Base-by-base conservation (phyloP, 768 basidiomycete species). In the Amanita rubescens region DNA sequence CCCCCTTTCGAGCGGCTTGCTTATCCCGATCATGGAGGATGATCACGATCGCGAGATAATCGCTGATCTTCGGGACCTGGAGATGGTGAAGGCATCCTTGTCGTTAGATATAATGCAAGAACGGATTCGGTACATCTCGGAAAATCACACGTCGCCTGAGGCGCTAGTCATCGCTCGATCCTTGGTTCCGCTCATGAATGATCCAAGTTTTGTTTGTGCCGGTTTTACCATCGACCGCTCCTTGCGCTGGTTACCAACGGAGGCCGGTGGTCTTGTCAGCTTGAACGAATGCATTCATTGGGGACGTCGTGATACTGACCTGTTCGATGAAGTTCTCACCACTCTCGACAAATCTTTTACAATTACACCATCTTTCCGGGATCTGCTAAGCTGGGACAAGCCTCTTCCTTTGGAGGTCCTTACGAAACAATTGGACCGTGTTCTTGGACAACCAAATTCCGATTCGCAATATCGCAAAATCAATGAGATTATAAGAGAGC, bases 241-340 rank as follows among this genome's bases (percentile, higher is more conserved):
- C 17, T n/a, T 53, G 43, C 15, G 34, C 20, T 77, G 76, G 75
- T 56, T 78, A 5, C 76, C 75, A 0, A 75, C 74, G 1, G 55
- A 51, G 10, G 45, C 54, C 24, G 73, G n/a, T n/a, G n/a, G 72
- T 4, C 59, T 77, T 19, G 53, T 63, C 11, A 55, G 56, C 3
- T 60, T 67, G n/a, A 54, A 46, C 0, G 53, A 62, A 11, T 74
- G 74, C 56, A 62, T 63, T 17, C 68, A 70, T 37, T 60, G 61
- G 15, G 63, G 45, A n/a, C 59, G 57, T 46, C 60, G 56, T 1
- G 51, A 55, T 10, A 52, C 34, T 25, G 51, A 60, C 37, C 65
- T 78, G 2, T 77, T 74, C 50, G 72, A 78, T 50, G 57, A 65
- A 32, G 73, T 77, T 3, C 58, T 77, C 30, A 57, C 65, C 1